Evolutionary conservation across 2,329 filamentous ascomycete species (phyloP).

Genomic region (Periconia macrospinosa): DNA sequence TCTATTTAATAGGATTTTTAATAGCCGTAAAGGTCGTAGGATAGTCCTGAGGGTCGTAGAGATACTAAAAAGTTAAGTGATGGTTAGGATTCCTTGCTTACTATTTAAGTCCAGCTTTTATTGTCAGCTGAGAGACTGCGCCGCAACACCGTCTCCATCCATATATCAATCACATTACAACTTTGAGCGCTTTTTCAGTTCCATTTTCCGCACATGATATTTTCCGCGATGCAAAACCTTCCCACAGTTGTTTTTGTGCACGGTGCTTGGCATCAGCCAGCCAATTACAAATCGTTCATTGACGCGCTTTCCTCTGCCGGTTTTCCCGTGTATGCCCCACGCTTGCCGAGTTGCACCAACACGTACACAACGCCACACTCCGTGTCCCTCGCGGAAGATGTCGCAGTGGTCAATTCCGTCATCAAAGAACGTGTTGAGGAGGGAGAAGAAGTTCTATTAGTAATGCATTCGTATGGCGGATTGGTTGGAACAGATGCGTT

Average conservation of each 20-base stretch:
- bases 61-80: too few relatives aligned
- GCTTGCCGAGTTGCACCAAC: conserved; percentile 1
- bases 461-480: conserved; percentile 9
- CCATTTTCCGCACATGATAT: too few relatives aligned
- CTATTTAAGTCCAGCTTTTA: too few relatives aligned
- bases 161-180: too few relatives aligned
- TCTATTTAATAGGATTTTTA: too few relatives aligned
- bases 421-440: conserved; percentile 1
- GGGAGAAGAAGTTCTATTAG: not conserved
- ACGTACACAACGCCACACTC: not conserved
- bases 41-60: too few relatives aligned
- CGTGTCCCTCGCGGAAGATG: conserved; percentile 2
- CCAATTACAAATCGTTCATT: conserved; percentile 1
- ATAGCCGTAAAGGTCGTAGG: too few relatives aligned
- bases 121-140: too few relatives aligned
- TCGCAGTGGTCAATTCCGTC: not conserved
- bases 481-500: conserved; percentile 4
- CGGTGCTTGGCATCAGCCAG: not conserved
- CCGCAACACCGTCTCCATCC: too few relatives aligned
- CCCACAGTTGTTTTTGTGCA: not conserved
- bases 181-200: too few relatives aligned
- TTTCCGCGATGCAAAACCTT: not conserved
- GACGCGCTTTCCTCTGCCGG: not conserved
- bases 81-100: too few relatives aligned
- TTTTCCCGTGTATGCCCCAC: conserved; percentile 2